Conservation (phyloP, 768 basidiomycete genomes). For the Kwoniella shandongensis region DNA sequence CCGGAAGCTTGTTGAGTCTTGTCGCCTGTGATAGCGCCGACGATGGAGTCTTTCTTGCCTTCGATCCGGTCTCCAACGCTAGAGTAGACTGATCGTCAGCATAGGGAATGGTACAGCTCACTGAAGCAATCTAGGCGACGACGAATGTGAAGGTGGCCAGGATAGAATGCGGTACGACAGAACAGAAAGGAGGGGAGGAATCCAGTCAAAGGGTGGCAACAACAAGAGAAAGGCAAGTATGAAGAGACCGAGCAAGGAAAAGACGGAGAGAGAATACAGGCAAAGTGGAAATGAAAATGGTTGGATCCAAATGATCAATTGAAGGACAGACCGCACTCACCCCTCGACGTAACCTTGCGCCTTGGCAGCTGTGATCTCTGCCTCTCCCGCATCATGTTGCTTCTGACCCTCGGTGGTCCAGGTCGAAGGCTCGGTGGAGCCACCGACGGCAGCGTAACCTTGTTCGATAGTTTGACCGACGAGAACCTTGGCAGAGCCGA, state of each 20-base stretch:
- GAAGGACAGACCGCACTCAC: conserved; percentile 18
- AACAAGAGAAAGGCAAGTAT: no score
- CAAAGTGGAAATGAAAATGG: no score
- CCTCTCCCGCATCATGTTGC: conserved; percentile 51
- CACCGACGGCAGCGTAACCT: conserved; percentile 47
- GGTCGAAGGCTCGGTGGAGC: conserved; percentile 45
- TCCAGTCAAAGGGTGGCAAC: no score
- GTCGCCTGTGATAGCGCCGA: conserved; percentile 52
- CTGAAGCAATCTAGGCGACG: no score
- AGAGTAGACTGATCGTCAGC: background rate
- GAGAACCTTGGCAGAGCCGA: conserved; percentile 49
- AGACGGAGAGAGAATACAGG: background rate
- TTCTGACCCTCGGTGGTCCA: conserved; percentile 50
- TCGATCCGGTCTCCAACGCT: conserved; percentile 48
- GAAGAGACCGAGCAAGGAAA: conserved; percentile 2
- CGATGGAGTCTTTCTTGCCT: conserved; percentile 51
- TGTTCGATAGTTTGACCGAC: conserved; percentile 43
- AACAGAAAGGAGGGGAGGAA: no score
- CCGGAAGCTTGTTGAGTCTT: conserved; percentile 47
- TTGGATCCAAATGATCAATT: background rate
- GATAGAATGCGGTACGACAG: no score
- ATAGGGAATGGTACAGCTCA: no score
- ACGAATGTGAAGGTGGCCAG: no score
- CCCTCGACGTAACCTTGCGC: conserved; percentile 52
- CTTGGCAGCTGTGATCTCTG: conserved; percentile 52